phyloP scores from a whole-genome alignment of 441 rosid species.

The Erodium moschatum region DNA sequence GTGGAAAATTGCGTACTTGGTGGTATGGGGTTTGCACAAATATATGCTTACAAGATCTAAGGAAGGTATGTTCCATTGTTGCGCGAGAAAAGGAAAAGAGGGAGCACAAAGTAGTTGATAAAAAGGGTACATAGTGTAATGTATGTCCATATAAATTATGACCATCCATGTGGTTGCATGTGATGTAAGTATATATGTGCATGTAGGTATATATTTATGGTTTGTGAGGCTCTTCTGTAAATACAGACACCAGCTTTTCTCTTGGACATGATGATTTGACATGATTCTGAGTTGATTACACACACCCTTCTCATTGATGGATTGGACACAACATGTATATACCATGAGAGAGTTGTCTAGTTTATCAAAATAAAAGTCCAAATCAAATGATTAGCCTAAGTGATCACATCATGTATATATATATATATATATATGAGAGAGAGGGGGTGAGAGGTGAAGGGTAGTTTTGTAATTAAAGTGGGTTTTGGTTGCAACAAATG shows the following conservation, averaged over 20 bases:
- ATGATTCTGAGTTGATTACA: not conserved
- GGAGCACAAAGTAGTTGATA: not conserved
- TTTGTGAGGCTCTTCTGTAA: no score
- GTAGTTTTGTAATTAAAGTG: no score
- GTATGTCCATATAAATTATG: not conserved
- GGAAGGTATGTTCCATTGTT: not conserved
- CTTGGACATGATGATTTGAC: not conserved
- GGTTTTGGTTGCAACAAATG: no score
- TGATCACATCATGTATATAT: not conserved
- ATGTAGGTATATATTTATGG: no score
- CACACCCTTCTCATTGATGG: not conserved
- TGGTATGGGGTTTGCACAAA: not conserved
- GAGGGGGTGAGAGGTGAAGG: no score
- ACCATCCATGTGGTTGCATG: no score
- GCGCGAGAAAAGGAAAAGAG: not conserved
- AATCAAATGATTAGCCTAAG: conserved; percentile 3
- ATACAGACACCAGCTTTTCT: not conserved
- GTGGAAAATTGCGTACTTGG: not conserved
- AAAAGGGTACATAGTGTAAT: not conserved
- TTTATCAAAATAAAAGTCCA: not conserved
- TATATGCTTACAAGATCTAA: not conserved
- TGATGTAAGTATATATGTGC: no score
- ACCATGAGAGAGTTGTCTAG: not conserved
- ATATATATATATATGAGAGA: not conserved
- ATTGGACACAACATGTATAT: conserved; percentile 1